Base-by-base conservation (phyloP, 495 filamentous ascomycete genomes). In the Penicillium egyptiacum region DNA sequence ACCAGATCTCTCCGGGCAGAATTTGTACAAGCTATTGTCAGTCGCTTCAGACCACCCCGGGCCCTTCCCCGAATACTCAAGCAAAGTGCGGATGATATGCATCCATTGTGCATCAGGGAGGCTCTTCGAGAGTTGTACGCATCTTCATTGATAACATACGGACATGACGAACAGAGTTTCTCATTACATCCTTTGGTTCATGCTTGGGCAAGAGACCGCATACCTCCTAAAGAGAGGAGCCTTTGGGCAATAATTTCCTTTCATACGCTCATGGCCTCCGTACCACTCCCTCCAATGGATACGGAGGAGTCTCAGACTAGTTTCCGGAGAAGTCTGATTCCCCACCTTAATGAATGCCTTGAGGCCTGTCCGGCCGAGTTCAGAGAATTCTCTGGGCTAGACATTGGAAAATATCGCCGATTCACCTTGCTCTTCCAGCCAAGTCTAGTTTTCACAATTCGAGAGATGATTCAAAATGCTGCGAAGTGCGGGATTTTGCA, bases 191-290 rank as follows among this genome's bases (percentile, higher is more conserved):
- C 46, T 28, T 17, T 49, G 25, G 25, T 49, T 12, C 25, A 49
- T 30, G 46, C 46, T n/a, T 49, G 46, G 46, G 46, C 46, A 49
- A 49, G 25, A 17, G 46, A 49, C 25, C 46, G 46, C 20, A 49
- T 49, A n/a, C 46, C 25, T 3, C 7, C 25, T 1, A 49, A 31
- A 5, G 46, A 49, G 16, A 49, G 25, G 46, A 49, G 46, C 17
- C 20, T 49, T 3, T 49, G 46, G 46, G 46, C 46, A n/a, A 30
- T 33, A 12, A 31, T 49, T 8, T 49, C 46, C 30, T 49, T 49
- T 30, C 25, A 49, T 22, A 49, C 46, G 6, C 20, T 49, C 14
- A 49, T 49, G 46, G 46, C 46, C 8, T 49, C 46, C 30, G 33
- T 49, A n/a, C 23, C 23, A 30, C 22, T 49, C 20, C 30, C 30